Evolutionary conservation across 1,284 basidiomycete species (phyloP), one percentile per base, ranked within the genome.

Genomic region (Cryptococcus maquisensis): DNA sequence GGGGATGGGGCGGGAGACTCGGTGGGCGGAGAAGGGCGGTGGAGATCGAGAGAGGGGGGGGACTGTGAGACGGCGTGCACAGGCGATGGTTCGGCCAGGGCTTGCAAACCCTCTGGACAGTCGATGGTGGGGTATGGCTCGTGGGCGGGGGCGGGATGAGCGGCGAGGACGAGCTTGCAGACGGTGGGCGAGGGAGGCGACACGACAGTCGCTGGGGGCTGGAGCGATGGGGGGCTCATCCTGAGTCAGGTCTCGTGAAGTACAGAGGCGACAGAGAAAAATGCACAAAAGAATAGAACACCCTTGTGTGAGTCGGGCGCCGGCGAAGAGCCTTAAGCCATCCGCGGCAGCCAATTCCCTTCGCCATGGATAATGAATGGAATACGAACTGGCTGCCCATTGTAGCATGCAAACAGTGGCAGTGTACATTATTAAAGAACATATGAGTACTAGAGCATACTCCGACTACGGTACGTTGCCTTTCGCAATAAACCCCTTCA

Each of bases 101-200:
- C 28, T 28, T 28, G 7, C 7, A 28, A 10, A 10, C 28, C 7
- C 28, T 40, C 39, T 18, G 39, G 39, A 16, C 13, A 40, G 7
- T 40, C 15, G 39, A n/a, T 40, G 20, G 39, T n/a, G n/a, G n/a
- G n/a, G n/a, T n/a, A n/a, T n/a, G n/a, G n/a, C n/a, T n/a, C n/a
- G n/a, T n/a, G n/a, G n/a, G n/a, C n/a, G 20, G 39, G 15, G 15
- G 32, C 32, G 4, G 47, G 39, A 26, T 48, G 46, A 38, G 52
- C 45, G 20, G 28, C 10, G 28, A 12, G 5, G 39, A 26, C 42
- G 21, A 52, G 47, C 38, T 58, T 60, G 8, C 51, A 36, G 32
- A 65, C 63, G n/a, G 60, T 59, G 20, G 66, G 66, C 18, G 66
- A 66, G 43, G 66, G 66, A 4, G 66, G 66, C 16, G 64, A 66